phyloP scores from a whole-genome alignment of 768 basidiomycete genomes.

The Pisolithus tinctorius region DNA sequence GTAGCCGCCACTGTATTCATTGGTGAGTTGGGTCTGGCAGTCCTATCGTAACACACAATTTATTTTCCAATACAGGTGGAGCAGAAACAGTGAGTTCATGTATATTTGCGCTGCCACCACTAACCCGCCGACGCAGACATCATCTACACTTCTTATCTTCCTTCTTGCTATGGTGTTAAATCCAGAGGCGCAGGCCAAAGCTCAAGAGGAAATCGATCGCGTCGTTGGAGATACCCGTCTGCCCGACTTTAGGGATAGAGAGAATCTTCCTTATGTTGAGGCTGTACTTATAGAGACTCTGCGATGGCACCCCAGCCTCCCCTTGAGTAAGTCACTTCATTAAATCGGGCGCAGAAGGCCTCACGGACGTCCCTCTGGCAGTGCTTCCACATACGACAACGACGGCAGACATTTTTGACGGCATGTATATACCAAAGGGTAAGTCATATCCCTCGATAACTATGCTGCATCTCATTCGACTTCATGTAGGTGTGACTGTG shows the following conservation, averaged over 20 bases:
- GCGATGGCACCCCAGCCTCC: conserved; percentile 18
- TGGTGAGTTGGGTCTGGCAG: background rate
- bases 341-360: background rate
- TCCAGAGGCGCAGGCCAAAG: background rate
- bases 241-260: background rate
- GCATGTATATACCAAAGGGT: conserved; percentile 31
- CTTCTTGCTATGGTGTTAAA: background rate
- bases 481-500: background rate
- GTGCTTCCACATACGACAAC: conserved; percentile 1
- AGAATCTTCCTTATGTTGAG: conserved; percentile 6
- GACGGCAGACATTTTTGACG: too few species aligned
- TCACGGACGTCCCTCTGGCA: background rate
- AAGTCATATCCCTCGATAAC: background rate
- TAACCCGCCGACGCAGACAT: background rate
- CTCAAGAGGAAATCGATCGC: too few species aligned
- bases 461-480: background rate
- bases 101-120: background rate
- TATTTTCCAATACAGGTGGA: background rate
- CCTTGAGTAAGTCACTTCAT: conserved; percentile 11
- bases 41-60: background rate
- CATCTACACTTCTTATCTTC: background rate
- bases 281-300: conserved; percentile 24
- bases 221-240: background rate
- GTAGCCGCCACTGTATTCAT: background rate
- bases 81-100: too few species aligned